Base-by-base conservation (phyloP, 2,329 filamentous ascomycete genomes). In the Fusarium graminum region DNA sequence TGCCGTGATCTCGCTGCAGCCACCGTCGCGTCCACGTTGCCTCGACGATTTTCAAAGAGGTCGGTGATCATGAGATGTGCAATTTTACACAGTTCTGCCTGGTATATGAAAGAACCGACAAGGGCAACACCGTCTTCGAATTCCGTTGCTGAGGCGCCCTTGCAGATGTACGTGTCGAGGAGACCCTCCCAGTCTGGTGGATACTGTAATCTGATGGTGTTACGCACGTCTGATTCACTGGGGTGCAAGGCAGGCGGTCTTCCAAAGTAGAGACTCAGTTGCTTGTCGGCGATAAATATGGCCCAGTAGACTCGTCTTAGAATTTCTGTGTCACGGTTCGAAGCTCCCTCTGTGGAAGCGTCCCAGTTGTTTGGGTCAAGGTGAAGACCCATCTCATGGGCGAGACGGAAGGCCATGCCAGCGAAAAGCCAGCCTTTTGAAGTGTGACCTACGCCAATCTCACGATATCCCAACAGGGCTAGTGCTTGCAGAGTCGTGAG, bases 361-460 rank as follows among this genome's bases (percentile, higher is more conserved):
- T 79, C 77, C 82, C 82, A 84, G 63, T 84, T 84, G 49, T 76
- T 82, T 1, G 82, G 82, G 47, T 85, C 82, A 1, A 85, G 76
- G 64, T 85, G 82, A 16, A 85, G 75, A 2, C 82, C 82, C 82
- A 85, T 85, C 64, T 83, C 82, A 49, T 84, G 81, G 1, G 81
- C 79, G 14, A 85, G 74, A 6, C 82, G 78, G 63, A 83, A 85
- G 10, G 82, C 81, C 81, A 85, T 84, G 44, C 82, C 82, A 28
- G 81, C 83, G 51, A 82, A 83, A 3, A 84, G 72, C 82, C 82
- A 85, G 13, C 82, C 82, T 52, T 82, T 84, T 17, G 81, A 83
- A 3, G 78, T 73, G n/a, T 79, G 78, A 1, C 82, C 80, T 22
- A 79, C 78, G 5, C 82, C 82, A 40, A 84, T 83, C 59, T 82